Evolutionary conservation across 148 eudicot species (phyloP).

Genomic region (Pharnaceum exiguum): DNA sequence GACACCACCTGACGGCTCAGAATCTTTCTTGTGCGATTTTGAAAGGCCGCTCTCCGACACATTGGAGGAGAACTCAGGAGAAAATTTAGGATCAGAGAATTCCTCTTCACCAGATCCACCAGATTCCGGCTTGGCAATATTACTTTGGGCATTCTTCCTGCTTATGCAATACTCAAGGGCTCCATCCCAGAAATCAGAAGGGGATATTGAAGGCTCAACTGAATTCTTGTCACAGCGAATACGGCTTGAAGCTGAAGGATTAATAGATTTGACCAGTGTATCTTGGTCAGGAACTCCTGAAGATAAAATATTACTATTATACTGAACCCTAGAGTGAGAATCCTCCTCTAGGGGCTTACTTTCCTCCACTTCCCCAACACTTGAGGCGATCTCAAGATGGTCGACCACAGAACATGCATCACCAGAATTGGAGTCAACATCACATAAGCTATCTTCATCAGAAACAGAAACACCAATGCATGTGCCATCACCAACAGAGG

Average conservation of each 20-base stretch:
- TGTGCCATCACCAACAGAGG: conserved; percentile 10
- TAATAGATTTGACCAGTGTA: conserved; percentile 15
- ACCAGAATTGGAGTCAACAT: conserved; percentile 25
- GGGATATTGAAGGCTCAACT: conserved; percentile 39
- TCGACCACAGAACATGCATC: conserved; percentile 14
- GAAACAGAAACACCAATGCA: conserved; percentile 21
- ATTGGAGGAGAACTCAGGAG: conserved; percentile 9
- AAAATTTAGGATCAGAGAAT: conserved; percentile 21
- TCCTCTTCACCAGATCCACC: conserved; percentile 21
- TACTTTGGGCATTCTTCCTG: conserved; percentile 22
- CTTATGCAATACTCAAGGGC: conserved; percentile 33
- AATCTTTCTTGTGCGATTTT: conserved; percentile 13
- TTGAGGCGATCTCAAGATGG: conserved; percentile 20
- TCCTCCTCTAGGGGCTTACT: conserved; percentile 16
- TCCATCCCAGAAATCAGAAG: conserved; percentile 82
- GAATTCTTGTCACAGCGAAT: conserved; percentile 33
- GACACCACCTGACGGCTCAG: conserved; percentile 21
- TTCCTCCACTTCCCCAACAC: conserved; percentile 15
- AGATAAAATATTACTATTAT: conserved; percentile 15
- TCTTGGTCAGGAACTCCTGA: conserved; percentile 21
- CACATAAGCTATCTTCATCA: conserved; percentile 28
- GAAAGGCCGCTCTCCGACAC: conserved; percentile 9
- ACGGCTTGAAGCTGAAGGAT: conserved; percentile 31
- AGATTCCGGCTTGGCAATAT: conserved; percentile 15
- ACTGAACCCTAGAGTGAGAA: conserved; percentile 13